Conservation (phyloP, 1,284 basidiomycete species). For the Xerocomus minutiporus region DNA sequence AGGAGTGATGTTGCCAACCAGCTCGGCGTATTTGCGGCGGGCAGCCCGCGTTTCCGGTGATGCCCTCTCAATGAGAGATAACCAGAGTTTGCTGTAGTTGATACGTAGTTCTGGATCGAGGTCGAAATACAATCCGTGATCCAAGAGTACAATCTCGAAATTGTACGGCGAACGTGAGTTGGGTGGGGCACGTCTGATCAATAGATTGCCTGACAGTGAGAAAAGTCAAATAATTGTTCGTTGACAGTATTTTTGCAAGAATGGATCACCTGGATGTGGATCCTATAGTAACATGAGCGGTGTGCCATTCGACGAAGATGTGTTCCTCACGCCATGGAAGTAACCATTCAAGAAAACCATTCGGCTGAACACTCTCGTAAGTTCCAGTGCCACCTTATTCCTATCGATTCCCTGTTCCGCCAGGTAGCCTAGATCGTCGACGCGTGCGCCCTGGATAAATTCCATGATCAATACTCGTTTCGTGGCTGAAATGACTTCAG, state of each 20-base stretch:
- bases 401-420: constrained; percentile 85
- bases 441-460: constrained; percentile 82
- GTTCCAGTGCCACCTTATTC: constrained; percentile 88
- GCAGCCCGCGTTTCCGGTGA: constrained; percentile 61
- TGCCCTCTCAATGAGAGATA: constrained; percentile 75
- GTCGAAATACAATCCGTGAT: constrained; percentile 93
- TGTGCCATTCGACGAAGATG: background rate
- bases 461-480: constrained; percentile 94
- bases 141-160: constrained; percentile 90
- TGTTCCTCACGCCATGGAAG: constrained; percentile 69
- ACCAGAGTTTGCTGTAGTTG: constrained; percentile 80
- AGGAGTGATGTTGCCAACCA: constrained; percentile 86
- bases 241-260: background rate
- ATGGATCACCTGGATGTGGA: constrained; percentile 63
- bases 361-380: constrained; percentile 85
- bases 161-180: constrained; percentile 79
- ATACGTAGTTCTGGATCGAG: constrained; percentile 73
- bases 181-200: constrained; percentile 74
- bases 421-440: constrained; percentile 87
- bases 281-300: constrained; percentile 43
- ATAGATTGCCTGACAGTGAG: constrained; percentile 70
- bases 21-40: constrained; percentile 77
- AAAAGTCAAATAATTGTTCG: constrained; percentile 1
- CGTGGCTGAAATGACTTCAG: constrained; percentile 78
- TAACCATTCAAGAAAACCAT: constrained; percentile 98